Conservation (phyloP, 306 rosid genomes). For the Inga leiocalycina region DNA sequence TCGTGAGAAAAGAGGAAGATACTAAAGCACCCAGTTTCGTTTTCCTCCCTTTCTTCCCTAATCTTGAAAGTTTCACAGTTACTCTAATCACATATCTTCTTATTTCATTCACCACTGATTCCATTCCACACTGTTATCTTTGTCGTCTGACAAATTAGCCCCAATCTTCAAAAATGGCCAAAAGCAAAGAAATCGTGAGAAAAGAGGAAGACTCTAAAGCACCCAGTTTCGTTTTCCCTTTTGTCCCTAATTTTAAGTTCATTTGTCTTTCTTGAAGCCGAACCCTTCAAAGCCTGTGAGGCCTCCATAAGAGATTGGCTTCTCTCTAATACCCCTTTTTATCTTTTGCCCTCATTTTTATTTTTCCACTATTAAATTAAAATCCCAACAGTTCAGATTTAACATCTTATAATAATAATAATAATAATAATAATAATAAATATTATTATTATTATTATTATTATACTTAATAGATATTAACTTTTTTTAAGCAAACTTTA, state of each 20-base stretch:
- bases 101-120: not conserved
- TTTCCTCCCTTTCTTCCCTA: conserved; percentile 44
- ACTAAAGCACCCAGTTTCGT: conserved; percentile 29
- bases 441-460: too few relatives aligned
- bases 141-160: conserved; percentile 24
- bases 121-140: conserved; percentile 19
- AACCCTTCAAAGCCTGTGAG: conserved; percentile 18
- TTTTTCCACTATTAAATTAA: too few relatives aligned
- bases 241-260: conserved; percentile 54
- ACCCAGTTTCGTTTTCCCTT: conserved; percentile 38
- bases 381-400: too few relatives aligned
- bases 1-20: conserved; percentile 28
- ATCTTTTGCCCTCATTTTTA: too few relatives aligned
- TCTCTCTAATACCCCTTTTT: too few relatives aligned
- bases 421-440: too few relatives aligned
- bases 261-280: conserved; percentile 56
- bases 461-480: too few relatives aligned
- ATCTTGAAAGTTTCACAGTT: too few relatives aligned
- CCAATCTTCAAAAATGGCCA: conserved; percentile 42
- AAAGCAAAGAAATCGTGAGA: conserved; percentile 43
- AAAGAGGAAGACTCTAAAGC: conserved; percentile 33
- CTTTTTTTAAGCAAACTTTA: too few relatives aligned
- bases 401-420: too few relatives aligned
- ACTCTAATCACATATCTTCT: not conserved
- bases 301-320: too few relatives aligned